Evolutionary conservation across 768 basidiomycete genomes (phyloP), one percentile per base, ranked within the genome.

Genomic region (Russula olivacea): DNA sequence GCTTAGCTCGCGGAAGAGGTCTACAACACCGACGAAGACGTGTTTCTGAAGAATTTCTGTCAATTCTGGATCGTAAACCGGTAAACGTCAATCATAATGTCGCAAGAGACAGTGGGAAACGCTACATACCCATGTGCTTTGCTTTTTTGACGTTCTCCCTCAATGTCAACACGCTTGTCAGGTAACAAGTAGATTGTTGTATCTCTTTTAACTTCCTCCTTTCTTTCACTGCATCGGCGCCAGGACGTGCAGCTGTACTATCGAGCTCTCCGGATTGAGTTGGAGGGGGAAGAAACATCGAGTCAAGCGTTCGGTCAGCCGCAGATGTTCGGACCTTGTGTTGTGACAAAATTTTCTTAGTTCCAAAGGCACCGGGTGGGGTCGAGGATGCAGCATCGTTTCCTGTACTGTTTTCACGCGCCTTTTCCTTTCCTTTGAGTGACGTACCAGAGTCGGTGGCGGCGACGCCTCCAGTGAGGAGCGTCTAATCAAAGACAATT

Each of bases 261-360:
- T 55, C 59, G 30, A 25, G 58, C 62, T 28, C 67, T 71, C 61
- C 55, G 55, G 68, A 50, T 69, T 76, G 81, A 7, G 79, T 77
- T 3, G 85, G 81, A 64, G 86, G 83, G 25, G 75, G 69, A 11
- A 89, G 87, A 64, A 98, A 89, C 92, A 98, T 97, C 0, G 93
- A 93, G 70, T 98, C 96, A 17, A 99, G 81, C 0, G 95, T 98
- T 40, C 95, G 84, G 61, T 95, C 91, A 49, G 87, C 79, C 10
- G 87, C 75, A 11, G 93, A 96, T 2, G 92, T 94, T 60, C 96
- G 85, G 57, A 98, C 90, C 81, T 97, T 96, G 72, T 94, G 85
- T 28, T 98, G 88, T 2, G 95, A 87, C 59, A 82, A 79, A 0
- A 79, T 71, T 70, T 87, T 87, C 69, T 80, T 81, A 17, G 71